phyloP scores from a whole-genome alignment of 108 stramenopile species.

The Chaetoceros muelleri region DNA sequence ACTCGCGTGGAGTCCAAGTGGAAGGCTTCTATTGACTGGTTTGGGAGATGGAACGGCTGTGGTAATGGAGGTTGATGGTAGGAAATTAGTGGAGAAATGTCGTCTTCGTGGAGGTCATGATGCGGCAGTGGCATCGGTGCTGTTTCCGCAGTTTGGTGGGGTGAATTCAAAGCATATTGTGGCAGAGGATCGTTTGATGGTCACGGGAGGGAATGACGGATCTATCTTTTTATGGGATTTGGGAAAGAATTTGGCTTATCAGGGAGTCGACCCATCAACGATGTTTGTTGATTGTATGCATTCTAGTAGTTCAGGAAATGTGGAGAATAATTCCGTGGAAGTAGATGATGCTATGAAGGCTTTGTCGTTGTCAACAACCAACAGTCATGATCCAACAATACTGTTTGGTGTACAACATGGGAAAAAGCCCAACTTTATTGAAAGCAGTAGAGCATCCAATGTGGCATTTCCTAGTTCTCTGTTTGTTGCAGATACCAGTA shows the following conservation, averaged over 20 bases:
- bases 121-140: slow-evolving; percentile 52
- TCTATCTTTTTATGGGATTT: slow-evolving; percentile 66
- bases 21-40: slow-evolving; percentile 48
- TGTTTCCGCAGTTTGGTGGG: slow-evolving; percentile 43
- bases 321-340: background rate
- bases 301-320: background rate
- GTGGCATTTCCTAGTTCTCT: slow-evolving; percentile 21
- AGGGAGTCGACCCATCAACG: slow-evolving; percentile 19
- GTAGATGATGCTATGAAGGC: background rate
- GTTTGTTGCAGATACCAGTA: slow-evolving; percentile 71
- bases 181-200: slow-evolving; percentile 42
- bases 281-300: slow-evolving; percentile 8
- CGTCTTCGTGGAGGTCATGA: slow-evolving; percentile 35
- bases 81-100: background rate
- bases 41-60: slow-evolving; percentile 56
- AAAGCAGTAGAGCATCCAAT: slow-evolving; percentile 13
- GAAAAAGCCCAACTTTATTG: slow-evolving; percentile 51
- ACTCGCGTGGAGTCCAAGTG: slow-evolving; percentile 64
- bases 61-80: slow-evolving; percentile 4
- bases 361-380: background rate
- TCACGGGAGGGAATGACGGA: slow-evolving; percentile 62
- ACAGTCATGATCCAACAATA: slow-evolving; percentile 10
- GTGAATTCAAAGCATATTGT: slow-evolving; percentile 7
- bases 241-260: slow-evolving; percentile 20
- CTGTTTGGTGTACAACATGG: slow-evolving; percentile 39